These are phyloP conservation scores for Davidsoniella eucalypti DNA, from an alignment of 2,329 filamentous ascomycete species.

Conservation along the genomic window DNA sequence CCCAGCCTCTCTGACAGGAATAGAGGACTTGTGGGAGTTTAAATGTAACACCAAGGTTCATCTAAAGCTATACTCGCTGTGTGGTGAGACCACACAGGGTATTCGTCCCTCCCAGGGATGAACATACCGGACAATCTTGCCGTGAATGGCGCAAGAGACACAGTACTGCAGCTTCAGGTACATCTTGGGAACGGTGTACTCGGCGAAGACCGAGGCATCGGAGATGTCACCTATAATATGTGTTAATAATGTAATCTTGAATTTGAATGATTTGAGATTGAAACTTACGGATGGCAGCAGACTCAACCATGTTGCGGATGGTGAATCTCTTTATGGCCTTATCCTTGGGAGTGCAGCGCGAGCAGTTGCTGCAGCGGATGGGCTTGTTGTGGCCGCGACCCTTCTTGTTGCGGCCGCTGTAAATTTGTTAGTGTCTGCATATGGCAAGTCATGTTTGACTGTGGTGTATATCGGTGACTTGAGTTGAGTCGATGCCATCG, in stretches of 20 bases:
- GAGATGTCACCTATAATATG: constrained; percentile 82
- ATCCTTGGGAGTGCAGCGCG: constrained; percentile 90
- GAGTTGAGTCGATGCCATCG: background rate
- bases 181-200: constrained; percentile 99
- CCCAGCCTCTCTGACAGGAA: constrained; percentile 10
- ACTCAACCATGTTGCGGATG: constrained; percentile 99
- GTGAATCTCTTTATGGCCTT: constrained; percentile 99
- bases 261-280: background rate
- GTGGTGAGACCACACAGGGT: constrained; percentile 18
- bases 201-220: constrained; percentile 95
- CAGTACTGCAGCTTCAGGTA: constrained; percentile 99
- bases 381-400: constrained; percentile 99
- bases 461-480: background rate
- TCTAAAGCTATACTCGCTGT: constrained; percentile 21
- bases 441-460: constrained; percentile 14
- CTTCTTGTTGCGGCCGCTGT: constrained; percentile 97
- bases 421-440: constrained; percentile 1
- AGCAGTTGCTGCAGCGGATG: constrained; percentile 64
- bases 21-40: constrained; percentile 19
- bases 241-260: background rate
- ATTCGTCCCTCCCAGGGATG: constrained; percentile 44
- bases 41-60: constrained; percentile 41
- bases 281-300: constrained; percentile 92
- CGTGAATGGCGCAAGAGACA: constrained; percentile 99
- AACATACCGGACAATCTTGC: constrained; percentile 99